phyloP scores from a whole-genome alignment of 305 asterid species.

The Solanum hybrid region DNA sequence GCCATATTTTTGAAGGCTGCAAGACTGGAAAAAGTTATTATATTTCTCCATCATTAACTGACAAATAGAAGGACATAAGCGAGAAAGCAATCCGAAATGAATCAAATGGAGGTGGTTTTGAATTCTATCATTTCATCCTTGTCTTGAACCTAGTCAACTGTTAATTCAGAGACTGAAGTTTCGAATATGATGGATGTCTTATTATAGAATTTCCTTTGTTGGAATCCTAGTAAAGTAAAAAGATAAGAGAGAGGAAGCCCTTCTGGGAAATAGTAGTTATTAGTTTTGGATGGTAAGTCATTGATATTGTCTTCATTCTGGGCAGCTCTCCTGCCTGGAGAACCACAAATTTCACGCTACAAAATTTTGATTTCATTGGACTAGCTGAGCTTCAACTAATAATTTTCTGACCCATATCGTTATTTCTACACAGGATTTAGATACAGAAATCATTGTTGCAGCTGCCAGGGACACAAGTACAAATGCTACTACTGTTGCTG shows the following conservation, averaged over 20 bases:
- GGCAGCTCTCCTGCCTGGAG: background rate
- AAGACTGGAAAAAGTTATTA: background rate
- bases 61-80: background rate
- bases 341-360: background rate
- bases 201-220: background rate
- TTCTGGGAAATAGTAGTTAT: background rate
- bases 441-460: conserved; percentile 86
- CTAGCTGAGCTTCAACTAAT: background rate
- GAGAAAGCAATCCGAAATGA: background rate
- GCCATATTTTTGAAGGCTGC: background rate
- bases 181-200: background rate
- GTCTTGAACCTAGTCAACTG: background rate
- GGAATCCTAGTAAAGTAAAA: background rate
- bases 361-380: background rate
- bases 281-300: background rate
- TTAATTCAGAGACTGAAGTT: background rate
- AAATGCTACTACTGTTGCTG: conserved; percentile 77
- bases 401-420: background rate
- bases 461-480: conserved; percentile 61
- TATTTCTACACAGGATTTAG: conserved; percentile 51
- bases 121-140: background rate
- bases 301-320: background rate
- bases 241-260: background rate
- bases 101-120: background rate
- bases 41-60: background rate